These are phyloP conservation scores for Triangularia verruculosa DNA, from an alignment of 2,329 filamentous ascomycete species.

Conservation along the genomic window DNA sequence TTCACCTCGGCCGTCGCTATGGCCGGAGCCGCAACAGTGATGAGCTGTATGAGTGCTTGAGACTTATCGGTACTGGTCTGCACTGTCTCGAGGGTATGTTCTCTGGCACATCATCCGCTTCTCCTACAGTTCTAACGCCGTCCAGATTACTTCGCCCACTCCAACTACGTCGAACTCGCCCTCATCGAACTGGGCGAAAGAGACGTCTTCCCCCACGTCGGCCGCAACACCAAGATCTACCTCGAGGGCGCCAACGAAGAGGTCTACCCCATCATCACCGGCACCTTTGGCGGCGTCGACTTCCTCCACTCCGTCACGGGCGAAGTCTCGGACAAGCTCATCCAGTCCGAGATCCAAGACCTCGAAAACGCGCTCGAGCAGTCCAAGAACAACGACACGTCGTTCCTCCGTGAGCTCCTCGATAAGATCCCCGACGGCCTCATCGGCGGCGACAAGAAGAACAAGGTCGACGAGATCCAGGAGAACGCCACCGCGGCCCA, in stretches of 20 bases:
- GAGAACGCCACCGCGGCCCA: constrained; percentile 70
- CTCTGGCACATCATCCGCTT: background rate
- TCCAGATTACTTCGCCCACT: constrained; percentile 85
- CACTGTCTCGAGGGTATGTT: constrained; percentile 75
- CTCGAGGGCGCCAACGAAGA: constrained; percentile 62
- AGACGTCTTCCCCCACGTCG: constrained; percentile 84
- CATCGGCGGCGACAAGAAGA: constrained; percentile 71
- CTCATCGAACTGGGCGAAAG: constrained; percentile 81
- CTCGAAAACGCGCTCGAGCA: constrained; percentile 78
- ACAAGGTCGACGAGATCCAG: constrained; percentile 77
- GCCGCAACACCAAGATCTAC: constrained; percentile 66
- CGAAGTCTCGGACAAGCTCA: constrained; percentile 82
- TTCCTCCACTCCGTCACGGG: constrained; percentile 85
- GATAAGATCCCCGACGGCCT: constrained; percentile 79
- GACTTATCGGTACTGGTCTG: constrained; percentile 80
- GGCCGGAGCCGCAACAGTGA: constrained; percentile 61
- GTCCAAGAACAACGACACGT: constrained; percentile 62
- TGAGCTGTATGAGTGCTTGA: constrained; percentile 84
- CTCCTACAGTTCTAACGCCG: background rate
- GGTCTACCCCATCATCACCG: constrained; percentile 82
- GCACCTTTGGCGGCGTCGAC: constrained; percentile 92
- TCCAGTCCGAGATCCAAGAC: constrained; percentile 85
- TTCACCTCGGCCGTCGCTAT: constrained; percentile 78
- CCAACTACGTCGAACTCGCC: constrained; percentile 86
- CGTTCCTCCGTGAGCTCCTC: constrained; percentile 73